Percentiles rank a stretch among this genome's conserved stretches.
Conservation (phyloP, 257 asterid species). For the Avicennia marina region DNA sequence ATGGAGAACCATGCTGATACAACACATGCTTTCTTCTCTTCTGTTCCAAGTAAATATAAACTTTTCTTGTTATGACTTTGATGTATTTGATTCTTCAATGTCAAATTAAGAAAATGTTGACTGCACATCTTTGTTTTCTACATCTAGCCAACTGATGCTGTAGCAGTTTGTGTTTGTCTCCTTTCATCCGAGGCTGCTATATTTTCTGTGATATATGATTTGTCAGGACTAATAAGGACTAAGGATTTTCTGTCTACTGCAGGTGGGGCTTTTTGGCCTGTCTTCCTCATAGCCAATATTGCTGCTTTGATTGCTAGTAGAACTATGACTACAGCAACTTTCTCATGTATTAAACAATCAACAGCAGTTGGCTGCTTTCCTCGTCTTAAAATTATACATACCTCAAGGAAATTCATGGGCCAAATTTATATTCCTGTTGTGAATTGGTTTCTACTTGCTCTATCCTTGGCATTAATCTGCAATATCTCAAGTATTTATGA, state of each 20-base stretch:
- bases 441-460: constrained; percentile 92
- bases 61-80: not conserved
- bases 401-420: constrained; percentile 98
- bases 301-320: constrained; percentile 99
- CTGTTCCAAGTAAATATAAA: constrained; percentile 73
- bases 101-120: not conserved
- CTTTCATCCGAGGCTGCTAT: not conserved
- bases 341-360: constrained; percentile 95
- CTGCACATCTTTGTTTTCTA: constrained; percentile 12
- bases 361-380: constrained; percentile 98
- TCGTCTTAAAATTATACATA: constrained; percentile 92
- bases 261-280: constrained; percentile 98
- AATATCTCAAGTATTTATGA: constrained; percentile 88
- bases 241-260: constrained; percentile 30
- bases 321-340: constrained; percentile 97
- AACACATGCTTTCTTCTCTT: constrained; percentile 94
- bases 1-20: constrained; percentile 97
- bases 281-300: constrained; percentile 79
- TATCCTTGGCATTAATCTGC: constrained; percentile 82
- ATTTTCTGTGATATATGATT: not conserved
- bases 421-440: constrained; percentile 96
- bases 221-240: not conserved
- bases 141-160: not conserved
- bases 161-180: not conserved
- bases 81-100: constrained; percentile 12